These are phyloP conservation scores for Bipolaris sorokiniana DNA, from an alignment of 2,329 filamentous ascomycete species.

Conservation along the genomic window DNA sequence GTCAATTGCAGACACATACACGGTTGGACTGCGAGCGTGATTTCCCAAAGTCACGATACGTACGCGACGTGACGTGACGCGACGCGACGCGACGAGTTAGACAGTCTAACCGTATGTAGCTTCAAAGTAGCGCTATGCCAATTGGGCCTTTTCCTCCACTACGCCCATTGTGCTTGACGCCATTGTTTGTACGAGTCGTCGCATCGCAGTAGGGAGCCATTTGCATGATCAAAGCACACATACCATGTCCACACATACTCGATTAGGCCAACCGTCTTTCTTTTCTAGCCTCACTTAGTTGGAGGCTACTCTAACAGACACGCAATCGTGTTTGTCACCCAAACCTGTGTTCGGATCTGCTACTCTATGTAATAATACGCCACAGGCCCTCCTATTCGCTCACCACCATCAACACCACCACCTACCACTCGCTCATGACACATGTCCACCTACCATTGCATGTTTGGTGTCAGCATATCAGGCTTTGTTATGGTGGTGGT, in stretches of 20 bases:
- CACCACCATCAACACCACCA: background rate
- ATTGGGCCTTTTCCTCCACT: constrained; percentile 3
- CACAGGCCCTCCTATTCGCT: background rate
- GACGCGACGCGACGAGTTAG: constrained; percentile 11
- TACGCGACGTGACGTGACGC: constrained; percentile 11
- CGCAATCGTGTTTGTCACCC: background rate
- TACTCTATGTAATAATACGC: background rate
- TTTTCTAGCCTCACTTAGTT: background rate
- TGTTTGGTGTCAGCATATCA: constrained; percentile 5
- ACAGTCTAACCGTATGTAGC: constrained; percentile 17
- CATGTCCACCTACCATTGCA: constrained; percentile 1
- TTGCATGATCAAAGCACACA: too few species aligned
- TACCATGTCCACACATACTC: too few species aligned
- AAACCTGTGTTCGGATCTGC: background rate
- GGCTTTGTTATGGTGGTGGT: background rate
- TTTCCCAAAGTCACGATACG: constrained; percentile 13
- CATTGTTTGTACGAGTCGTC: background rate
- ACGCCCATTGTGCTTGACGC: background rate
- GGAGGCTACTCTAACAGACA: background rate
- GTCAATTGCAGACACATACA: constrained; percentile 16
- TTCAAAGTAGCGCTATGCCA: constrained; percentile 10
- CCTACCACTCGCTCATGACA: background rate
- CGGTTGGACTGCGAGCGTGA: constrained; percentile 15
- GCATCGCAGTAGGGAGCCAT: background rate
- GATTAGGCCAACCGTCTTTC: background rate